Evolutionary conservation across 208 protist genomes (phyloP).

Genomic region (Strigomonas oncopelti): DNA sequence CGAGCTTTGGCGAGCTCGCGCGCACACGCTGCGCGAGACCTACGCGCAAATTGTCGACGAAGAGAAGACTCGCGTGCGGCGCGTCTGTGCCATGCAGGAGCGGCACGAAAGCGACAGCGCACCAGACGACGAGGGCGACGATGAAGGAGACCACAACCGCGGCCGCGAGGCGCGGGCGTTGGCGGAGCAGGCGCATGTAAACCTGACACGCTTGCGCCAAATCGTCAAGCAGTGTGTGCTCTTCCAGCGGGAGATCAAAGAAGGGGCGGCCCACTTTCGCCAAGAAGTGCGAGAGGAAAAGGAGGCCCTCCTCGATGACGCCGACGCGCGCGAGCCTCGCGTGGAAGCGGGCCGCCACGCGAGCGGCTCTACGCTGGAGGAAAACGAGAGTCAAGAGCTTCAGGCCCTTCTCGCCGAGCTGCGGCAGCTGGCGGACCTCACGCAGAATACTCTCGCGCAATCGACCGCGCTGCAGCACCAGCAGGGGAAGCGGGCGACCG

Average conservation of each 20-base stretch:
- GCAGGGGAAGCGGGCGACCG: background rate
- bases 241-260: background rate
- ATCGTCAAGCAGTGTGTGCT: background rate
- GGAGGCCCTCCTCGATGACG: too few relatives aligned
- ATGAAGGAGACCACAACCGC: background rate
- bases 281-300: background rate
- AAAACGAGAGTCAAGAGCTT: background rate
- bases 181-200: background rate
- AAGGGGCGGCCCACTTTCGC: background rate
- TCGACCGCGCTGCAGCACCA: conserved; percentile 2
- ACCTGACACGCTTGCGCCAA: background rate
- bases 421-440: background rate
- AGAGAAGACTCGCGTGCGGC: too few relatives aligned
- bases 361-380: background rate
- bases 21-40: conserved; percentile 1
- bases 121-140: too few relatives aligned
- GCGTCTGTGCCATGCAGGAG: too few relatives aligned
- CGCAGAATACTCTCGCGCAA: background rate
- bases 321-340: too few relatives aligned
- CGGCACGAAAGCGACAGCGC: too few relatives aligned
- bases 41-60: too few relatives aligned
- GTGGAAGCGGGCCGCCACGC: background rate
- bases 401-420: background rate
- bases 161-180: background rate
- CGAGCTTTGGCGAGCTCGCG: background rate